Base-by-base conservation (phyloP, 441 rosid genomes). In the Pelargonium fulgidum region DNA sequence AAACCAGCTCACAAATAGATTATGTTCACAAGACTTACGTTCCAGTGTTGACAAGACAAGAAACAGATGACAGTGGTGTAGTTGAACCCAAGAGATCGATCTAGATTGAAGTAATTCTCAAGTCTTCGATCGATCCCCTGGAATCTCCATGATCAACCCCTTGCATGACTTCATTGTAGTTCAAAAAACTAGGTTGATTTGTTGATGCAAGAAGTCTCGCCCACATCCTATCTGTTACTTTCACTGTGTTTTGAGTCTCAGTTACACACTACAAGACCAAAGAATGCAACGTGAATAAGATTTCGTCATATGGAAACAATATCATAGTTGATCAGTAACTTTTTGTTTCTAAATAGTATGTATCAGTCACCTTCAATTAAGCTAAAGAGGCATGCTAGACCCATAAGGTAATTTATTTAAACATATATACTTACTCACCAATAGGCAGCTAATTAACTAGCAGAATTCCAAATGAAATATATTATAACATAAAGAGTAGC, bases 171-270 rank as follows among this genome's bases (percentile, higher is more conserved):
- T 74, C 83, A 59, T 78, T 69, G 67, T 80, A 56, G 71, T 81
- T 82, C 81, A 86, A 72, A 76, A 88, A 88, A 79, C 84, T 88
- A 5, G 93, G 93, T 66, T 88, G 93, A 72, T 88, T 85, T 19
- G 91, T 88, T n/a, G 93, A 86, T 48, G 93, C 87, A 69, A 88
- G 89, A 73, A 88, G 87, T 74, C 93, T 86, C 56, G 93, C 93
- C 91, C 93, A 88, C 89, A 82, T 86, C 79, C 93, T 86, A 65
- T 85, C 91, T 0, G 91, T 88, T 72, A 86, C 70, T 75, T 79
- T 86, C 79, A 88, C 87, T 0, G 82, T 86, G 74, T 88, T 85
- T 56, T 78, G 81, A 70, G 79, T 71, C 76, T 85, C 89, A 20
- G 89, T 84, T 74, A 88, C 91, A 20, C 79, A 79, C 93, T 88